A percentile compares a stretch with the other conserved stretches of the same genome.
phyloP scores from a whole-genome alignment of 306 rosid genomes.

The Vigna trinervia region DNA sequence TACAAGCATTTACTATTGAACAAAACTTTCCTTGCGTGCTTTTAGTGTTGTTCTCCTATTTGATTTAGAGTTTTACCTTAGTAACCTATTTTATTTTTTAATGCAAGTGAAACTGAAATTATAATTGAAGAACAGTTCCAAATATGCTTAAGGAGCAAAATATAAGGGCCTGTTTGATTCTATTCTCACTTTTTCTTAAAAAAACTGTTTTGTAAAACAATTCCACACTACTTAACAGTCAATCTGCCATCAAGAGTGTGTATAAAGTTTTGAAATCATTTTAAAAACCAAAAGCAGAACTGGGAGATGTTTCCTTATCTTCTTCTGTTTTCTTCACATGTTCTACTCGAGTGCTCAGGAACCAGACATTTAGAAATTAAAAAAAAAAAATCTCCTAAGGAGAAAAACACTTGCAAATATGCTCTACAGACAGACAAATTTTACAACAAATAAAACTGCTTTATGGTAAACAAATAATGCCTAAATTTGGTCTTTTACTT shows the following conservation, averaged over 20 bases:
- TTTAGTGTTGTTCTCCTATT: neutral
- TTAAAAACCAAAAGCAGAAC: neutral
- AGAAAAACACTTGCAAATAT: neutral
- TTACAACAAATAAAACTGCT: neutral
- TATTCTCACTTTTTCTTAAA: neutral
- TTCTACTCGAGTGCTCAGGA: neutral
- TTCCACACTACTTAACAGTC: neutral
- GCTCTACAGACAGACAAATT: neutral
- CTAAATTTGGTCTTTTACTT: neutral
- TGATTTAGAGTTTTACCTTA: neutral
- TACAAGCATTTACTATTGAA: conserved; percentile 1
- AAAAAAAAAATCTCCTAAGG: neutral
- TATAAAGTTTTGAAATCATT: neutral
- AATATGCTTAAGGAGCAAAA: neutral
- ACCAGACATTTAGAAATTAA: neutral
- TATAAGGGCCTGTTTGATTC: neutral
- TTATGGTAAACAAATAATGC: neutral
- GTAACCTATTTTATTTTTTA: neutral
- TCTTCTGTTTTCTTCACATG: neutral
- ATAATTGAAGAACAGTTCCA: neutral
- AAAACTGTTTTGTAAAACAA: neutral
- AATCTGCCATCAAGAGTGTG: neutral
- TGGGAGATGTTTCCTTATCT: neutral
- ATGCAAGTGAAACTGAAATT: neutral
- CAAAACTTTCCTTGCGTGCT: neutral